Evolutionary conservation across 2,329 filamentous ascomycete species (phyloP).

Genomic region (Exophiala sideris): DNA sequence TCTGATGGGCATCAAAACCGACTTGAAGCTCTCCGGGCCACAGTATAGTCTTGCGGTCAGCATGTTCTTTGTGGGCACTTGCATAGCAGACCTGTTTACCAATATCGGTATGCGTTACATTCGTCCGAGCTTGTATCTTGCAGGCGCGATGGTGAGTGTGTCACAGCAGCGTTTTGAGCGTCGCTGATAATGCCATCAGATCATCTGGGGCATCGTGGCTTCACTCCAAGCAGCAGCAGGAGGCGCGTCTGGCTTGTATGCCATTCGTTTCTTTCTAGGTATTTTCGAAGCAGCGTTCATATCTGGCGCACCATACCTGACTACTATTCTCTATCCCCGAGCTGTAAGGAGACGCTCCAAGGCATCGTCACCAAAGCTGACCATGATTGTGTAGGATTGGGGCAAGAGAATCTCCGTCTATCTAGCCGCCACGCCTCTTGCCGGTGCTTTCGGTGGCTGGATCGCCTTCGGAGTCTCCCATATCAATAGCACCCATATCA

Average conservation of each 20-base stretch:
- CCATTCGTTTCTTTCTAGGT: conserved; percentile 14
- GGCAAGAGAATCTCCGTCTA: conserved; percentile 15
- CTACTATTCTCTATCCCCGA: conserved; percentile 3
- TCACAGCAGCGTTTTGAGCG: background rate
- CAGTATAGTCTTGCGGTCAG: conserved; percentile 12
- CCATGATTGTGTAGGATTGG: conserved; percentile 27
- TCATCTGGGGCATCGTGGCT: conserved; percentile 13
- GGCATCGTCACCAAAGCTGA: conserved; percentile 22
- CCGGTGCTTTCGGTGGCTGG: conserved; percentile 34
- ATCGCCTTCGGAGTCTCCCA: conserved; percentile 46
- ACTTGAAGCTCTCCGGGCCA: conserved; percentile 8
- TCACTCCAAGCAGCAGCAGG: conserved; percentile 14
- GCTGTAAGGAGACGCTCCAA: background rate
- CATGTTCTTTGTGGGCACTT: conserved; percentile 19
- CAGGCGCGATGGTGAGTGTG: conserved; percentile 10
- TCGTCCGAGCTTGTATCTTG: conserved; percentile 12
- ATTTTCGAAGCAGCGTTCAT: conserved; percentile 16
- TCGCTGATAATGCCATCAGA: background rate
- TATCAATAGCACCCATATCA: conserved; percentile 39
- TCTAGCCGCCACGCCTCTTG: conserved; percentile 11
- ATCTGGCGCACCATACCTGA: conserved; percentile 12
- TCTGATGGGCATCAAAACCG: conserved; percentile 13
- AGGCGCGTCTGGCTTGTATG: conserved; percentile 6
- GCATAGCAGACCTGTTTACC: conserved; percentile 13
- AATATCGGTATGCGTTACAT: conserved; percentile 19